Evolutionary conservation across 2,329 filamentous ascomycete genomes (phyloP).

Genomic region (Drechslerella coelobrocha): DNA sequence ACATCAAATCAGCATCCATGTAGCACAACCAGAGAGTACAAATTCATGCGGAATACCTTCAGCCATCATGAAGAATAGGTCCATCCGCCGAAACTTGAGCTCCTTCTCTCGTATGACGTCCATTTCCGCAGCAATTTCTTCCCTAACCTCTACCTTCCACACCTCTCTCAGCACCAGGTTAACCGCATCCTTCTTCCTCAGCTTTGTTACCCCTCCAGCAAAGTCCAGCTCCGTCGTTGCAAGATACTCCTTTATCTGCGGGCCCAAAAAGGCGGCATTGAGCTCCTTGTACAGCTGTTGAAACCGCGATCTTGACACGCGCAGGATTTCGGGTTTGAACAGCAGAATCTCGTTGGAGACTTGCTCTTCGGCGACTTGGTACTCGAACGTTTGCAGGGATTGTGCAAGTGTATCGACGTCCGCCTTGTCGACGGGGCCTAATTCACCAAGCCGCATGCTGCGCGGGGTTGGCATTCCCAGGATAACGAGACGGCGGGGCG

Average conservation of each 20-base stretch:
- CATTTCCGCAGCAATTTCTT: conserved; percentile 53
- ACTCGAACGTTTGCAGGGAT: conserved; percentile 47
- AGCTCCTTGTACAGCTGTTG: conserved; percentile 52
- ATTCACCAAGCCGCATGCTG: conserved; percentile 2
- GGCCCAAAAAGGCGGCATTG: conserved; percentile 45
- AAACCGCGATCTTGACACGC: conserved; percentile 52
- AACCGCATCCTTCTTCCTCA: conserved; percentile 49
- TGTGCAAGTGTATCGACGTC: conserved; percentile 28
- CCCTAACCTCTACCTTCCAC: conserved; percentile 52
- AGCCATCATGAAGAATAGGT: conserved; percentile 55
- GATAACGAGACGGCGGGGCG: conserved; percentile 30
- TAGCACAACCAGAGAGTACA: background rate
- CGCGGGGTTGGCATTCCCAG: conserved; percentile 19
- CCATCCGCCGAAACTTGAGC: conserved; percentile 47
- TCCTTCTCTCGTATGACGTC: conserved; percentile 52
- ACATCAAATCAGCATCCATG: conserved; percentile 6
- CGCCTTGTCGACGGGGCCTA: conserved; percentile 20
- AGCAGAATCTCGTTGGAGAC: conserved; percentile 52
- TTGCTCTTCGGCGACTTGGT: conserved; percentile 40
- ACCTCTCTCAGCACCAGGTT: conserved; percentile 51
- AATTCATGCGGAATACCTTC: conserved; percentile 45
- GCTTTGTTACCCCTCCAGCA: conserved; percentile 16
- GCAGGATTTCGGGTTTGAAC: conserved; percentile 45
- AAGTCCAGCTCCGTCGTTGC: conserved; percentile 14
- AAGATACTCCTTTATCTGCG: conserved; percentile 53